These are phyloP conservation scores for Limonium bicolor DNA, from an alignment of 148 eudicot genomes.

Conservation along the genomic window DNA sequence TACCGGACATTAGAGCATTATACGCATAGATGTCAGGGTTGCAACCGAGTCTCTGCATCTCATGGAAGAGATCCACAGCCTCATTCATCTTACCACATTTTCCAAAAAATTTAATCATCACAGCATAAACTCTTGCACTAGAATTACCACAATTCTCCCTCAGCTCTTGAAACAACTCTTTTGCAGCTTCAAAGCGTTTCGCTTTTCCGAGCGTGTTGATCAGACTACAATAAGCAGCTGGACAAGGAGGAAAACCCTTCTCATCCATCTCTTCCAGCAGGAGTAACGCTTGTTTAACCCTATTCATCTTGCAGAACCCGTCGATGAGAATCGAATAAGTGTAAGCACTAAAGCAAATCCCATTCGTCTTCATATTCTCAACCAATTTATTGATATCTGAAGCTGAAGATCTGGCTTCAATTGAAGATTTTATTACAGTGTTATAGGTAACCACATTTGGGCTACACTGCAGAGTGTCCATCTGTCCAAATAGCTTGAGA, in stretches of 20 bases:
- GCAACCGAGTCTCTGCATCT: constrained; percentile 75
- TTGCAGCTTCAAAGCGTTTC: constrained; percentile 85
- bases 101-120: constrained; percentile 91
- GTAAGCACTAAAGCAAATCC: constrained; percentile 60
- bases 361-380: constrained; percentile 59
- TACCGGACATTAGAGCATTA: constrained; percentile 89
- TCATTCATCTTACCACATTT: constrained; percentile 57
- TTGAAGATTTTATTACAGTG: constrained; percentile 55
- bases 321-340: constrained; percentile 91
- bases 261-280: constrained; percentile 99
- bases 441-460: constrained; percentile 95
- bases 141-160: constrained; percentile 80
- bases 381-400: constrained; percentile 38
- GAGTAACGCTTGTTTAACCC: constrained; percentile 67
- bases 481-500: constrained; percentile 55
- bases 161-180: constrained; percentile 84
- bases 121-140: constrained; percentile 83
- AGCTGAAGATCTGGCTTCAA: constrained; percentile 58
- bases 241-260: constrained; percentile 86
- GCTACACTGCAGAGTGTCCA: constrained; percentile 46
- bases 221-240: constrained; percentile 94
- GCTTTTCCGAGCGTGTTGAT: constrained; percentile 78
- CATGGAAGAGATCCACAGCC: constrained; percentile 68
- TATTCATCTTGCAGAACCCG: constrained; percentile 78
- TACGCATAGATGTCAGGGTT: constrained; percentile 66